Conservation (phyloP, 1,139 yeast species). For the Geotrichum citri-aurantii region DNA sequence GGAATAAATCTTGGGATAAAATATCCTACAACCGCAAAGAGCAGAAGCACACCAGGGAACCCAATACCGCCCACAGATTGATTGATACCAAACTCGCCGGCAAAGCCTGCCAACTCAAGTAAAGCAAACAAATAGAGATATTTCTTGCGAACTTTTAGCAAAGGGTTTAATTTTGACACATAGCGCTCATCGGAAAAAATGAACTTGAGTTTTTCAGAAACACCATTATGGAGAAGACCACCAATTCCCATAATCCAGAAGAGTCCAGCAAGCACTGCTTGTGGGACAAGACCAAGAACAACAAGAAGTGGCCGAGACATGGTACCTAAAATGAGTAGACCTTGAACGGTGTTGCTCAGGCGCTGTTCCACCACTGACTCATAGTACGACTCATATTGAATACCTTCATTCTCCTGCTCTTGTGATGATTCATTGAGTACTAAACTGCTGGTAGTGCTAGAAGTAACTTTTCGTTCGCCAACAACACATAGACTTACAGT, state of each 20-base stretch:
- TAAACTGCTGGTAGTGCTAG: neutral
- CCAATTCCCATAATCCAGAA: slow-evolving; percentile 90
- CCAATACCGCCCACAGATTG: slow-evolving; percentile 90
- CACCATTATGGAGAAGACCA: slow-evolving; percentile 64
- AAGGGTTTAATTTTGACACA: slow-evolving; percentile 33
- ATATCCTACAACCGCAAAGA: slow-evolving; percentile 57
- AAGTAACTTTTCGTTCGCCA: slow-evolving; percentile 2
- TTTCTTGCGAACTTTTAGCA: slow-evolving; percentile 31
- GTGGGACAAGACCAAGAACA: slow-evolving; percentile 84
- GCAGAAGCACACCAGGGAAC: slow-evolving; percentile 77
- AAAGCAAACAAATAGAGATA: slow-evolving; percentile 51
- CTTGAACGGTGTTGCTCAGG: slow-evolving; percentile 77
- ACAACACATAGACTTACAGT: slow-evolving; percentile 68
- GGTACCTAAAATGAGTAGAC: slow-evolving; percentile 73
- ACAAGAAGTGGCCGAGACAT: slow-evolving; percentile 84
- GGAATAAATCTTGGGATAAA: slow-evolving; percentile 62
- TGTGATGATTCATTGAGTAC: neutral
- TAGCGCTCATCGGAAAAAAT: slow-evolving; percentile 52
- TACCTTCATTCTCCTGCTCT: slow-evolving; percentile 33
- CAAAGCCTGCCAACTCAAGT: slow-evolving; percentile 59
- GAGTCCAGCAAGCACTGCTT: slow-evolving; percentile 85
- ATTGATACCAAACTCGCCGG: slow-evolving; percentile 75
- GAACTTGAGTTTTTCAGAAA: slow-evolving; percentile 58
- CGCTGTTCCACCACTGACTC: slow-evolving; percentile 79
- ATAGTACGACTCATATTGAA: slow-evolving; percentile 17